Base-by-base conservation (phyloP, 1,139 yeast species). In the Candida glucosophila region DNA sequence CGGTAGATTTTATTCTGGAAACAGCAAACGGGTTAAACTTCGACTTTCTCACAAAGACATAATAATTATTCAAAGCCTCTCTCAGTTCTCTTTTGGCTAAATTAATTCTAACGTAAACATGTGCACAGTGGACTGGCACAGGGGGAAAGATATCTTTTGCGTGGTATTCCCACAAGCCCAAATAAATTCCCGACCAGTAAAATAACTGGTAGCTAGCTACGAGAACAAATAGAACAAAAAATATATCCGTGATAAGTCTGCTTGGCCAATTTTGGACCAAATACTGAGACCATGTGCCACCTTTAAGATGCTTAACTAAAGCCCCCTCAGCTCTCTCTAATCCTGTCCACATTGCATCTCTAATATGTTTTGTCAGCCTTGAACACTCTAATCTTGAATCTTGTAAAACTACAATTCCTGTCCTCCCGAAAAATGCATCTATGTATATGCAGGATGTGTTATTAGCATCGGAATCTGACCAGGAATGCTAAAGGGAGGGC, bases 91-190 rank as follows among this genome's bases (percentile, higher is more conserved):
- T 30, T 6, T 52, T 31, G 2, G 63, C 46, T 2, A 64, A 39
- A 29, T 72, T 67, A 23, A 77, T 56, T 14, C 72, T 54, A 3
- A 76, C 67, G 35, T 73, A 73, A 1, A 78, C 60, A 47, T 78
- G 85, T 1, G 90, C 86, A 52, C 86, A 80, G 46, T 78, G 88
- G 5, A 77, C 73, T 0, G 90, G 90, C 19, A 74, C 68, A 28
- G 78, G 82, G 8, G 66, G 62, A 44, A 78, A 78, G 12, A 74
- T 70, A 31, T 77, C 81, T 38, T 73, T 68, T 6, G 77, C 80
- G 30, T 78, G 81, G 35, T 65, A 65, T 21, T 67, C 67, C 77
- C 78, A 72, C n/a, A 65, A 32, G 2, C 55, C 54, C 6, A 67
- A 41, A 29, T 55, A 49, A n/a, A 71, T 64, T 3, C 77, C 77